phyloP scores from a whole-genome alignment of 768 basidiomycete genomes.

The Suillus placidus region DNA sequence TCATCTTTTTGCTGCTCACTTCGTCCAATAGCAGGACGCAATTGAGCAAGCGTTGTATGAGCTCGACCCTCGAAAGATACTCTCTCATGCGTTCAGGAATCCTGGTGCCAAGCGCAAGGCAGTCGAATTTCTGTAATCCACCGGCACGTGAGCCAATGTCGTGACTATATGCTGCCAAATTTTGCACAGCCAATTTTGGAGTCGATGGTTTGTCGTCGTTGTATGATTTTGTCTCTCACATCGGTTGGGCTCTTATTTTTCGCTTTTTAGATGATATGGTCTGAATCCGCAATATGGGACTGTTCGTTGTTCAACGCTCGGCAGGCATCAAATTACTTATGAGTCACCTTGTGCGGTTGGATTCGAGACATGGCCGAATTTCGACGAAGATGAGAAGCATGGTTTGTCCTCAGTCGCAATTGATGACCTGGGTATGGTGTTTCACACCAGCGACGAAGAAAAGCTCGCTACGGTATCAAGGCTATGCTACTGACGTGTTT shows the following conservation, averaged over 20 bases:
- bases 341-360: no score
- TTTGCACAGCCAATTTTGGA: background rate
- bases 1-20: constrained; percentile 36
- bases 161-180: background rate
- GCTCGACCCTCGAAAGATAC: background rate
- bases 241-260: background rate
- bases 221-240: background rate
- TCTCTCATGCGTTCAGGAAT: background rate
- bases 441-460: no score
- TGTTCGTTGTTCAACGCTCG: no score
- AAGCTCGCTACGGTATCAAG: no score
- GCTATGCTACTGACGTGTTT: no score
- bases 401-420: no score
- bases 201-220: background rate
- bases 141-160: background rate
- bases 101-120: background rate
- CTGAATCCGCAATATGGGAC: background rate
- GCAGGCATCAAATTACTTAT: no score
- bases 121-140: background rate
- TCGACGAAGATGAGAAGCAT: no score
- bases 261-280: background rate
- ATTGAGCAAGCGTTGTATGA: constrained; percentile 5
- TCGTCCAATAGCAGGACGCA: constrained; percentile 11
- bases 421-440: no score
- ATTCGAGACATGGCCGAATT: no score